phyloP scores from a whole-genome alignment of 2,329 filamentous ascomycete species.

The Macrophomina tecta region DNA sequence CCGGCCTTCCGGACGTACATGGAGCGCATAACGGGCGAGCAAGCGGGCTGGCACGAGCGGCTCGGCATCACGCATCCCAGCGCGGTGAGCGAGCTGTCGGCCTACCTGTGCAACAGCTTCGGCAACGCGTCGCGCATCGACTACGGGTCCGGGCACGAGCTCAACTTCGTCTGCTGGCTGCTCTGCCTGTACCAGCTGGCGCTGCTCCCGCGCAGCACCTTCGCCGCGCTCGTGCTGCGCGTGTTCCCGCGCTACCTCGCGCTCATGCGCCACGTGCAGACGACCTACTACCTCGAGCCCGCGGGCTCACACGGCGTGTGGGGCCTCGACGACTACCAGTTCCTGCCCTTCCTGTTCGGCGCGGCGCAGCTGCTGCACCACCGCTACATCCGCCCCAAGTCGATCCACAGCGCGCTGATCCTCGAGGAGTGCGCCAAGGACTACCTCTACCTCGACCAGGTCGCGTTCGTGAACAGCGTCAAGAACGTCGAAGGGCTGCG shows the following conservation, averaged over 20 bases:
- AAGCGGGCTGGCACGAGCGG: constrained; percentile 67
- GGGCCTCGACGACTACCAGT: constrained; percentile 61
- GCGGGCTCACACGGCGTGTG: constrained; percentile 60
- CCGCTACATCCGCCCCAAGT: constrained; percentile 55
- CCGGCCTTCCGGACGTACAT: constrained; percentile 86
- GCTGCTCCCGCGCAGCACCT: constrained; percentile 68
- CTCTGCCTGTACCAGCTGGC: constrained; percentile 87
- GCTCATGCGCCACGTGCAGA: constrained; percentile 87
- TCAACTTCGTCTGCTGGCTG: constrained; percentile 97
- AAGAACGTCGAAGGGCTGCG: constrained; percentile 94
- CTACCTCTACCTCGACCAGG: constrained; percentile 90
- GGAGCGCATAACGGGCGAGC: constrained; percentile 61
- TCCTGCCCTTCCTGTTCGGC: constrained; percentile 59
- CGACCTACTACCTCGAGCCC: constrained; percentile 94
- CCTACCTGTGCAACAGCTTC: constrained; percentile 83
- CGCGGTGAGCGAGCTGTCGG: constrained; percentile 73
- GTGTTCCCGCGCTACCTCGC: constrained; percentile 83
- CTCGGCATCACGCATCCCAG: constrained; percentile 60
- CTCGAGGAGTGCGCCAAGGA: constrained; percentile 85
- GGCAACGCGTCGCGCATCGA: constrained; percentile 89
- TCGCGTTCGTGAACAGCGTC: constrained; percentile 91
- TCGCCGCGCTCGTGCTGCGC: constrained; percentile 74
- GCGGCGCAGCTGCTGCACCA: constrained; percentile 69
- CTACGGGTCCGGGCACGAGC: constrained; percentile 95
- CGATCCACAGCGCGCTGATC: constrained; percentile 84